Evolutionary conservation across 352 stramenopile genomes (phyloP), one percentile per base, ranked within the genome.

Genomic region (Pythium dissotocum): DNA sequence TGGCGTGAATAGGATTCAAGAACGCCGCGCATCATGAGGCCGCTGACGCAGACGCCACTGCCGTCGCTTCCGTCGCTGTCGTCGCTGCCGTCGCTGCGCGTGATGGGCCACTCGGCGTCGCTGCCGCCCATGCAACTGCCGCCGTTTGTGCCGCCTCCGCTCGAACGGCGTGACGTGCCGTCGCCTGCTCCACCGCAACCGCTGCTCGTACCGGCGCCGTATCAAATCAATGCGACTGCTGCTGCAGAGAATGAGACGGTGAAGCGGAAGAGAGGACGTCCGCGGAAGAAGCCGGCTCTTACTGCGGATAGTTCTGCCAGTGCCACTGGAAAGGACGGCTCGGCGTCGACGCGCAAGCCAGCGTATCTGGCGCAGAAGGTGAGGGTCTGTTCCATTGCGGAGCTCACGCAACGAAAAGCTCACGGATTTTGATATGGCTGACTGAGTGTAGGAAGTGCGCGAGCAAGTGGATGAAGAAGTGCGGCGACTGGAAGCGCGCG

Each of bases 371-470:
- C 33, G 3, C 56, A 52, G 48, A 62, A 62, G 56, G 56, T 62
- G 35, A 52, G 35, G 16, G 10, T 6, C n/a, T 13, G 13, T 24
- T 38, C 21, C 21, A 24, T 38, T 38, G 33, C 5, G 33, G 33
- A 38, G 33, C 33, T 38, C 33, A 6, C 9, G 33, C 5, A 0
- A 9, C 33, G 33, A 9, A 38, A 9, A 38, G 33, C 33, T 38
- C 33, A 38, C 33, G 33, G 9, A 6, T 6, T 38, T 38, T 38
- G 33, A 6, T 24, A 24, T 24, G 21, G 21, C 21, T 24, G 21
- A 9, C 9, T 38, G 33, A 6, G 33, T 38, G 33, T 38, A 71
- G 65, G 52, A 71, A 16, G 65, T 67, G 30, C 65, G 65, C 14
- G 58, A 66, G 0, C 21, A 49, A 16, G 28, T 71, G n/a, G 6